These are phyloP conservation scores for Licmophora abbreviata DNA, from an alignment of 108 stramenopile species.

Conservation along the genomic window DNA sequence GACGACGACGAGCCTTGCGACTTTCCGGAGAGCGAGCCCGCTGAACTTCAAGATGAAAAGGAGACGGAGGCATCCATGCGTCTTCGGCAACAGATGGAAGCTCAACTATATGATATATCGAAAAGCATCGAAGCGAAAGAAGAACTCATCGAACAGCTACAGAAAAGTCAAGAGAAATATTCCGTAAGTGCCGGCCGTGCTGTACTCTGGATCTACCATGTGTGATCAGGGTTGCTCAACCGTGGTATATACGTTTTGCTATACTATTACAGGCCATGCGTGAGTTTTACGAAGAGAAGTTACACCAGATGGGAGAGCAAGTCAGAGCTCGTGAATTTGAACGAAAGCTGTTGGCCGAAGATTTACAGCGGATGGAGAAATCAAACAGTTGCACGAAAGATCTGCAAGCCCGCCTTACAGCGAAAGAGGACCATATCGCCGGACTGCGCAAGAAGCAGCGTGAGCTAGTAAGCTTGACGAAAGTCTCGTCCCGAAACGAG, in stretches of 20 bases:
- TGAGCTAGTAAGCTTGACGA: constrained; percentile 33
- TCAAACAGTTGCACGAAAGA: constrained; percentile 3
- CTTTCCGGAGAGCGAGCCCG: not conserved
- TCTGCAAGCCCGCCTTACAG: constrained; percentile 17
- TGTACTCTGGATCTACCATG: not conserved
- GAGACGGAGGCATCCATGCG: not conserved
- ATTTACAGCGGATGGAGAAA: constrained; percentile 23
- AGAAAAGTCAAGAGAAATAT: constrained; percentile 38
- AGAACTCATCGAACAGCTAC: constrained; percentile 44
- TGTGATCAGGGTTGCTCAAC: not conserved
- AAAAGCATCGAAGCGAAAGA: constrained; percentile 42
- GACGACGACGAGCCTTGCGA: constrained; percentile 1
- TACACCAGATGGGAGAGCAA: constrained; percentile 36
- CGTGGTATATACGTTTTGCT: not conserved
- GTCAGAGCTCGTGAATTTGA: constrained; percentile 31
- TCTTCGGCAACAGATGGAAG: constrained; percentile 6
- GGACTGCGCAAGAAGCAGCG: constrained; percentile 27
- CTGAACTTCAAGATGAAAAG: constrained; percentile 3
- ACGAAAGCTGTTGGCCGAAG: constrained; percentile 22
- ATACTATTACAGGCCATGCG: constrained; percentile 27
- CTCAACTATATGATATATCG: constrained; percentile 36
- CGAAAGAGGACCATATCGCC: constrained; percentile 40
- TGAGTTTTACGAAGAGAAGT: constrained; percentile 44
- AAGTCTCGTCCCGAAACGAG: constrained; percentile 40
- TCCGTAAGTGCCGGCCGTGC: constrained; percentile 19